phyloP scores from a whole-genome alignment of 176 grass and related monocot genomes.

The Puccinellia tenuiflora region DNA sequence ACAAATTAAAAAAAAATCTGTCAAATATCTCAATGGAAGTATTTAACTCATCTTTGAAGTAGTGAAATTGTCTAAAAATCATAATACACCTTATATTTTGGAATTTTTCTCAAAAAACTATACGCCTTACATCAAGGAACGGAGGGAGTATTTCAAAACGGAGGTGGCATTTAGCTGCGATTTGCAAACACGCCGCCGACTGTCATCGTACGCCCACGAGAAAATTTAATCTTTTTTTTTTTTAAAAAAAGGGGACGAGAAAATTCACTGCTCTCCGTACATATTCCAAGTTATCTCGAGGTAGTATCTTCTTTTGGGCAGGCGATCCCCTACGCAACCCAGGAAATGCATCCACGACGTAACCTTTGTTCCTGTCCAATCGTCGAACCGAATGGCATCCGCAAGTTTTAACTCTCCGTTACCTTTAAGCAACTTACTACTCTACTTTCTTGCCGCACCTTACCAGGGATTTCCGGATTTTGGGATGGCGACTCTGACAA shows the following conservation, averaged over 20 bases:
- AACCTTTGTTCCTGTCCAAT: background rate
- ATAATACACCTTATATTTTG: too few species aligned
- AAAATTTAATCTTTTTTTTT: too few species aligned
- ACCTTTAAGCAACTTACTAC: slow-evolving; percentile 21
- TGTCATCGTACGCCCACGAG: background rate
- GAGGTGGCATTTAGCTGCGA: too few species aligned
- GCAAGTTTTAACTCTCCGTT: background rate
- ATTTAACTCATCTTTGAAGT: too few species aligned
- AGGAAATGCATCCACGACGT: background rate
- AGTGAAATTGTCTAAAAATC: too few species aligned
- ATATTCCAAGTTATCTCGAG: background rate
- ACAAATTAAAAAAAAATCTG: too few species aligned
- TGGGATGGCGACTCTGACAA: background rate
- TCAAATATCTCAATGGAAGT: too few species aligned
- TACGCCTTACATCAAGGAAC: too few species aligned
- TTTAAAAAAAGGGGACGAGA: too few species aligned
- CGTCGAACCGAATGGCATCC: background rate
- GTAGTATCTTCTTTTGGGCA: background rate
- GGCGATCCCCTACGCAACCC: background rate
- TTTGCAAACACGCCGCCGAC: too few species aligned
- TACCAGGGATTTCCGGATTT: background rate
- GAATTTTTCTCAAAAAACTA: too few species aligned
- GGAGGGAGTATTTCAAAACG: too few species aligned
- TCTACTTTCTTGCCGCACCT: background rate
- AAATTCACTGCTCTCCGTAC: background rate